A percentile compares a stretch with the other conserved stretches of the same genome.
Evolutionary conservation across 2,329 filamentous ascomycete species (phyloP).

Genomic region (Dactylonectria macrodidyma): DNA sequence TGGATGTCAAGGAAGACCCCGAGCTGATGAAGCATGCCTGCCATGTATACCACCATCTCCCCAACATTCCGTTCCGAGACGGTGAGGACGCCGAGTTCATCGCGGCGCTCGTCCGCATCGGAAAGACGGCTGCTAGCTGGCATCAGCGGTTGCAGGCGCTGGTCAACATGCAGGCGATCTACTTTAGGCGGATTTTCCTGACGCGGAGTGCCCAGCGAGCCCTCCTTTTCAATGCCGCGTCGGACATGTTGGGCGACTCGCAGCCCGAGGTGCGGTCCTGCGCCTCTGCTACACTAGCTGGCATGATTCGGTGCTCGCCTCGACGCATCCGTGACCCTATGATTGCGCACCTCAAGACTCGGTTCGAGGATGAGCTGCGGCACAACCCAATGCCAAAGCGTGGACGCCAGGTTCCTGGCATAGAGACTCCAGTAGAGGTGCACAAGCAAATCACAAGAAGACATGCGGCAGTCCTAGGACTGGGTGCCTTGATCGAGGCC

Average conservation of each 20-base stretch:
- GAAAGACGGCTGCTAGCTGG: slow-evolving; percentile 88
- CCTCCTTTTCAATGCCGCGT: slow-evolving; percentile 90
- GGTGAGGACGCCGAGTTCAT: slow-evolving; percentile 91
- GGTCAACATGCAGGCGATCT: slow-evolving; percentile 99
- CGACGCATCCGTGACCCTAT: slow-evolving; percentile 82
- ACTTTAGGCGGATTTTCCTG: slow-evolving; percentile 95
- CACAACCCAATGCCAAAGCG: slow-evolving; percentile 90
- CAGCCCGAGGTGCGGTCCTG: slow-evolving; percentile 96
- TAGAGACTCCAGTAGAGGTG: slow-evolving; percentile 78
- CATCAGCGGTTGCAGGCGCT: slow-evolving; percentile 95
- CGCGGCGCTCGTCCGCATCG: slow-evolving; percentile 87
- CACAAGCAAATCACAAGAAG: slow-evolving; percentile 85
- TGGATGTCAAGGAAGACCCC: slow-evolving; percentile 99
- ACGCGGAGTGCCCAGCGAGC: slow-evolving; percentile 82
- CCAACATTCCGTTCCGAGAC: slow-evolving; percentile 92
- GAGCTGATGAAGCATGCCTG: slow-evolving; percentile 96
- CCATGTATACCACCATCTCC: slow-evolving; percentile 95
- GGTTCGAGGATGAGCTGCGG: slow-evolving; percentile 84
- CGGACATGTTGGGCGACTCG: slow-evolving; percentile 91
- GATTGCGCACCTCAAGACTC: slow-evolving; percentile 80
- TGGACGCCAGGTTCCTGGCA: slow-evolving; percentile 71
- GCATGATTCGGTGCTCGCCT: slow-evolving; percentile 98
- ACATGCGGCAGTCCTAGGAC: slow-evolving; percentile 91
- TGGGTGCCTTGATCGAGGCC: slow-evolving; percentile 92
- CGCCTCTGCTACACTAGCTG: slow-evolving; percentile 92